Conservation (phyloP, 139 green algal species). For the Volvox reticuliferus region DNA sequence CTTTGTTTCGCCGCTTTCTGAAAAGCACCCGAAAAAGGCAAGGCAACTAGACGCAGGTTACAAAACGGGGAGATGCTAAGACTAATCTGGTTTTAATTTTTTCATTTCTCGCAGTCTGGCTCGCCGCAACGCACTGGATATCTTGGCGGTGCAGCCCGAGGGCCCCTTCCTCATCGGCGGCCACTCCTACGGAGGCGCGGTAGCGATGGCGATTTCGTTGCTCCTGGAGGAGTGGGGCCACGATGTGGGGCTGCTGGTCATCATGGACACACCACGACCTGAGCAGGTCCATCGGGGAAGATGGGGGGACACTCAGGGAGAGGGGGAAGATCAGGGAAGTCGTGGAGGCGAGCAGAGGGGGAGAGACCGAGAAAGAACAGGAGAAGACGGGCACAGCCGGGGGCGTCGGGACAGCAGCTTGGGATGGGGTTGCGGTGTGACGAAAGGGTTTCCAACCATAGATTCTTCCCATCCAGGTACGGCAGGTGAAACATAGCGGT, state of each 20-base stretch:
- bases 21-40: too few species aligned
- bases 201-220: slow-evolving; percentile 87
- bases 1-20: too few species aligned
- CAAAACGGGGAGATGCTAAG: too few species aligned
- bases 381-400: too few species aligned
- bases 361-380: too few species aligned
- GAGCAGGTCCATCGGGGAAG: slow-evolving; percentile 39
- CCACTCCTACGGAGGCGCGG: slow-evolving; percentile 88
- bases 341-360: slow-evolving; percentile 50
- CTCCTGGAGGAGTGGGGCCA: slow-evolving; percentile 86
- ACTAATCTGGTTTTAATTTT: too few species aligned
- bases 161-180: slow-evolving; percentile 90
- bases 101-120: slow-evolving; percentile 62
- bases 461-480: too few species aligned
- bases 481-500: too few species aligned
- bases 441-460: too few species aligned
- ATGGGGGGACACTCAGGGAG: background rate
- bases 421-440: too few species aligned
- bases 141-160: slow-evolving; percentile 82
- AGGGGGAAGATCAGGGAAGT: background rate
- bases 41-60: too few species aligned
- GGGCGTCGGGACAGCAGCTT: too few species aligned
- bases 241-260: slow-evolving; percentile 84
- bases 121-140: slow-evolving; percentile 79
- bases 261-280: slow-evolving; percentile 86